Percentiles rank a stretch among this genome's conserved stretches.
phyloP scores from a whole-genome alignment of 1,284 basidiomycete genomes.

The Cutaneotrichosporon sp. region DNA sequence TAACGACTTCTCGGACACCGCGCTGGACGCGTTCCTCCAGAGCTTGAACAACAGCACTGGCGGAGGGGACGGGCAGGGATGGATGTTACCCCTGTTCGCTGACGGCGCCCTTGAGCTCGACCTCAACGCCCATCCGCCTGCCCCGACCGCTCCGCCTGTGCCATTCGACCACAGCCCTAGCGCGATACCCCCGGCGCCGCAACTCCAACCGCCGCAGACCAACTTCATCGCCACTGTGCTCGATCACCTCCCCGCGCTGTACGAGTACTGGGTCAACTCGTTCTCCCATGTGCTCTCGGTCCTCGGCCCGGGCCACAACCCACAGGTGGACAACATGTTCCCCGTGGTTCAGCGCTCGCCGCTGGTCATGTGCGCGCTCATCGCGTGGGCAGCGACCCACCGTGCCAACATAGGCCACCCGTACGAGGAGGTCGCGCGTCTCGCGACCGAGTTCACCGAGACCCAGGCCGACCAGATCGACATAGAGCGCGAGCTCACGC shows the following conservation, averaged over 20 bases:
- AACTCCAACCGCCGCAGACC: conserved; percentile 3
- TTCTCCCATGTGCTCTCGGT: conserved; percentile 38
- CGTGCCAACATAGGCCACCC: conserved; percentile 32
- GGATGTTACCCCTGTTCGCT: conserved; percentile 24
- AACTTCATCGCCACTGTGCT: conserved; percentile 20
- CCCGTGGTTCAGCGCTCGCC: conserved; percentile 34
- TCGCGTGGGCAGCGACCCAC: conserved; percentile 39
- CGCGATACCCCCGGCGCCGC: not conserved
- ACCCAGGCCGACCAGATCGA: conserved; percentile 31
- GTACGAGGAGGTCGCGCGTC: conserved; percentile 33
- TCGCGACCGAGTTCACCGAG: conserved; percentile 35
- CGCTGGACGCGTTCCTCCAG: conserved; percentile 24
- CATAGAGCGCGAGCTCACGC: conserved; percentile 24
- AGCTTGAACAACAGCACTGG: conserved; percentile 15
- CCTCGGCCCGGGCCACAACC: conserved; percentile 33
- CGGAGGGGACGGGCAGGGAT: conserved; percentile 19
- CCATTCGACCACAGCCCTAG: conserved; percentile 7
- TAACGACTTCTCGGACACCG: conserved; percentile 19
- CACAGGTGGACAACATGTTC: conserved; percentile 29
- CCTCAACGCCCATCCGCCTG: conserved; percentile 7
- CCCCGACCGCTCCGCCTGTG: not conserved
- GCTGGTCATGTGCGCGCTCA: conserved; percentile 34
- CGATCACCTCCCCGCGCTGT: conserved; percentile 25
- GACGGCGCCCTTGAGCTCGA: conserved; percentile 24
- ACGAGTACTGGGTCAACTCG: conserved; percentile 37